A percentile compares a stretch with the other conserved stretches of the same genome.
Evolutionary conservation across 805 yeast species (phyloP).

Genomic region (Teunomyces panamensis): DNA sequence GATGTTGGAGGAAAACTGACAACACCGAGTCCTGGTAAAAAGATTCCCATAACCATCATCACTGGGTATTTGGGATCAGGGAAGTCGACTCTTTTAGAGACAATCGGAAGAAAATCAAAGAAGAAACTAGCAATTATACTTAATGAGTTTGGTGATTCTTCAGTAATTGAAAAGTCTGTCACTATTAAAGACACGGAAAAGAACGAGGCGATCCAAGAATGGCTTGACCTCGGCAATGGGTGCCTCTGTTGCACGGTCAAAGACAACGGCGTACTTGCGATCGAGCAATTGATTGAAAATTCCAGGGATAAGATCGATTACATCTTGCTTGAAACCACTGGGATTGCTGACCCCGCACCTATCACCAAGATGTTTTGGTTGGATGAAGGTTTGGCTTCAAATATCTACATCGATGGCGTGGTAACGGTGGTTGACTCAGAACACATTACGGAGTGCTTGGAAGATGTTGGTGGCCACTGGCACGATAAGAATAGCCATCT

Average conservation of each 20-base stretch:
- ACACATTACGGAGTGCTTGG: slow-evolving; percentile 62
- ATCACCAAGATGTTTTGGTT: slow-evolving; percentile 97
- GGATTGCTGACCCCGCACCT: slow-evolving; percentile 97
- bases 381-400: slow-evolving; percentile 82
- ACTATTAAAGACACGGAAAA: slow-evolving; percentile 58
- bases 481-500: slow-evolving; percentile 43
- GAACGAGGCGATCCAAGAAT: slow-evolving; percentile 66
- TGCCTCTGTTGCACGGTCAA: slow-evolving; percentile 95
- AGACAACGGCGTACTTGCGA: slow-evolving; percentile 92
- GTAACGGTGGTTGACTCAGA: slow-evolving; percentile 80
- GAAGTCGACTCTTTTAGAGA: slow-evolving; percentile 79
- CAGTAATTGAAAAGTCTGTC: slow-evolving; percentile 83
- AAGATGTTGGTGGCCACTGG: slow-evolving; percentile 73
- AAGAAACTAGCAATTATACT: slow-evolving; percentile 83
- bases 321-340: slow-evolving; percentile 91
- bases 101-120: slow-evolving; percentile 66
- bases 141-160: slow-evolving; percentile 89
- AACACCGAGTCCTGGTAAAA: slow-evolving; percentile 17
- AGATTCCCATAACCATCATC: slow-evolving; percentile 87
- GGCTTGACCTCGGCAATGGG: slow-evolving; percentile 96
- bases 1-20: slow-evolving; percentile 2
- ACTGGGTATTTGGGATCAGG: slow-evolving; percentile 97
- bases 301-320: slow-evolving; percentile 78
- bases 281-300: slow-evolving; percentile 76
- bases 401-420: slow-evolving; percentile 87